Base-by-base conservation (phyloP, 1,139 yeast genomes). In the Blastobotrys petasosporus region DNA sequence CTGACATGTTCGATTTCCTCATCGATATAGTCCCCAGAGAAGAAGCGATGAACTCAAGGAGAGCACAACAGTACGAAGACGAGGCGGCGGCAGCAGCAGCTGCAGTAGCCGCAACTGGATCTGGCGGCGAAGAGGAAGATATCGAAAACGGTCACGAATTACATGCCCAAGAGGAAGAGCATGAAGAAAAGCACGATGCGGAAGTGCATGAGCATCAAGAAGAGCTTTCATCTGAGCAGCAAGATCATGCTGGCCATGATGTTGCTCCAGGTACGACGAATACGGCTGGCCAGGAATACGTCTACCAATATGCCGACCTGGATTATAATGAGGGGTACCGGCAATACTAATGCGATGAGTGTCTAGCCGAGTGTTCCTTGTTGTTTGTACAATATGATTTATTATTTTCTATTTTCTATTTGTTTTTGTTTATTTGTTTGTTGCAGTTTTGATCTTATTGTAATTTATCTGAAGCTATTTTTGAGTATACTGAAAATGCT, bases 1-100 rank as follows among this genome's bases (percentile, higher is more conserved):
- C 92, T 45, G 98, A 92, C 65, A 90, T 92, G 96, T 92, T 90
- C 73, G 98, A 92, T 62, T 92, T 92, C 62, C 69, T 92, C 49
- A 92, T 92, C 56, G 98, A 92, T 63, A 88, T 92, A 37, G 97
- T 92, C 6, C 97, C 98, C 7, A 72, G 97, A 49, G 70, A 66
- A 47, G 70, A 66, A 48, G 68, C 68, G 15, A 39, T 35, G n/a
- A 41, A 36, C 10, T 42, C 37, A 12, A 42, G 37, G 2, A 41
- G 41, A 12, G 16, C 45, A 13, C 47, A 20, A 7, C 25, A 20
- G 7, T 20, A 20, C 7, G 25, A 40, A 34, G 33, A 23, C 2
- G 25, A 41, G 32, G 17, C 35, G 9, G 25, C 38, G 23, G 11
- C 39, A n/a, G 16, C 34, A 36, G 16, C 41, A 12, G 9, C 49